Percentiles rank a stretch among this genome's conserved stretches.
These are phyloP conservation scores for Biancaea sappan DNA, from an alignment of 306 rosid genomes.

Conservation along the genomic window DNA sequence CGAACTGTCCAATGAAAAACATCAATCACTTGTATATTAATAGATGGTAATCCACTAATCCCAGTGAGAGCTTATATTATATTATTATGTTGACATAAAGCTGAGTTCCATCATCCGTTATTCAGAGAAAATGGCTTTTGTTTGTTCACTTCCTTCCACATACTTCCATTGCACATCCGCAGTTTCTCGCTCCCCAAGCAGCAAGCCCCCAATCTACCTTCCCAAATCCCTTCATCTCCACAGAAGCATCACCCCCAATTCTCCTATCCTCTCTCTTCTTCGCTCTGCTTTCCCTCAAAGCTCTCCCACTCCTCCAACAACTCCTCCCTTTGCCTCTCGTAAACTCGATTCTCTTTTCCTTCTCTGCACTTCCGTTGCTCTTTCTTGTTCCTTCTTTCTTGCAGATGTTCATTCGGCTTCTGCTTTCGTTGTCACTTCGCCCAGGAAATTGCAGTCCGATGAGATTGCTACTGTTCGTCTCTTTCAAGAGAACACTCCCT, in stretches of 20 bases:
- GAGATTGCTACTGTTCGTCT: constrained; percentile 92
- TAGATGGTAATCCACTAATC: too few species aligned
- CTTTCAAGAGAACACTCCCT: constrained; percentile 85
- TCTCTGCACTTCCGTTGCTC: constrained; percentile 65
- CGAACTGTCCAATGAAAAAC: too few species aligned
- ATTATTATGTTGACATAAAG: too few species aligned
- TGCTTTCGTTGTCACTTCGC: constrained; percentile 72
- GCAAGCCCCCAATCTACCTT: too few species aligned
- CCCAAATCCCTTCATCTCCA: too few species aligned
- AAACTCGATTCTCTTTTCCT: constrained; percentile 51
- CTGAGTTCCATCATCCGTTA: too few species aligned
- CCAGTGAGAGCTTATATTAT: too few species aligned
- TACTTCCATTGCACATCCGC: too few species aligned
- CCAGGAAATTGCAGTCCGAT: constrained; percentile 72
- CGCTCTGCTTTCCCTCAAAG: neutral
- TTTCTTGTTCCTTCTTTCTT: constrained; percentile 60
- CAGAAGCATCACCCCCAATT: constrained; percentile 3
- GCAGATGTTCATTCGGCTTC: constrained; percentile 65
- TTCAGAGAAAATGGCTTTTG: too few species aligned
- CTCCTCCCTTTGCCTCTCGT: neutral
- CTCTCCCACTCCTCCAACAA: neutral
- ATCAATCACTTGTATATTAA: too few species aligned
- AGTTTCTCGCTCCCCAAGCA: too few species aligned
- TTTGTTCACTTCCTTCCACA: too few species aligned
- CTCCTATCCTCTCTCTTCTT: constrained; percentile 41